These are phyloP conservation scores for Chamaecrista fasciculata DNA, from an alignment of 306 rosid genomes.

Conservation along the genomic window DNA sequence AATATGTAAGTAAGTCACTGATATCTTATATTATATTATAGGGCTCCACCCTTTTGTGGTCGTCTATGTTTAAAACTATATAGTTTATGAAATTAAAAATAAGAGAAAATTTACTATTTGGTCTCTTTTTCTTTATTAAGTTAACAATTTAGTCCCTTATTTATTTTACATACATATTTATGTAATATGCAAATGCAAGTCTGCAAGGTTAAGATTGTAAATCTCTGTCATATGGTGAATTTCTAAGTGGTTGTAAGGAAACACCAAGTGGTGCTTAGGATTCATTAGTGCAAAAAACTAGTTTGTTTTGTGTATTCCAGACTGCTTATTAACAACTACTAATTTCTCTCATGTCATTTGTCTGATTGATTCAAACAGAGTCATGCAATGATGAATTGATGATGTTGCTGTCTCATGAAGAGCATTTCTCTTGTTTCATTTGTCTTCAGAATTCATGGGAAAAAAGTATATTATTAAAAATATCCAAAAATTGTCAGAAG, in stretches of 20 bases:
- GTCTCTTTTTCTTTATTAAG: too few relatives aligned
- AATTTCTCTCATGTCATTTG: neutral
- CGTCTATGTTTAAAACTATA: too few relatives aligned
- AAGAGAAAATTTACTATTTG: too few relatives aligned
- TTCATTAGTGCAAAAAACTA: neutral
- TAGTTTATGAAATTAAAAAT: too few relatives aligned
- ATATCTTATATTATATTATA: too few relatives aligned
- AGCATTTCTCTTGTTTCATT: too few relatives aligned
- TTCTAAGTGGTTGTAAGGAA: neutral
- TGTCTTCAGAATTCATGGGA: too few relatives aligned
- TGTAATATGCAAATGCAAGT: neutral
- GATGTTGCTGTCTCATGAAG: neutral
- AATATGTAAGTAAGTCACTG: neutral
- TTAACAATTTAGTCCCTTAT: too few relatives aligned
- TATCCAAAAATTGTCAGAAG: slow-evolving; percentile 22
- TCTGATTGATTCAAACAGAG: neutral
- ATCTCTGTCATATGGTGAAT: neutral
- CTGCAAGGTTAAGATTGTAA: slow-evolving; percentile 15
- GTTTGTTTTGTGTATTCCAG: neutral
- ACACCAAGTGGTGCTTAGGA: neutral
- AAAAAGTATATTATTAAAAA: too few relatives aligned
- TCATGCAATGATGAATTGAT: neutral
- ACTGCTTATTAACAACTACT: neutral
- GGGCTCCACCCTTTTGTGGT: too few relatives aligned
- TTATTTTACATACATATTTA: too few relatives aligned